Conservation (phyloP, 257 asterid species). For the Prunella vulgaris region DNA sequence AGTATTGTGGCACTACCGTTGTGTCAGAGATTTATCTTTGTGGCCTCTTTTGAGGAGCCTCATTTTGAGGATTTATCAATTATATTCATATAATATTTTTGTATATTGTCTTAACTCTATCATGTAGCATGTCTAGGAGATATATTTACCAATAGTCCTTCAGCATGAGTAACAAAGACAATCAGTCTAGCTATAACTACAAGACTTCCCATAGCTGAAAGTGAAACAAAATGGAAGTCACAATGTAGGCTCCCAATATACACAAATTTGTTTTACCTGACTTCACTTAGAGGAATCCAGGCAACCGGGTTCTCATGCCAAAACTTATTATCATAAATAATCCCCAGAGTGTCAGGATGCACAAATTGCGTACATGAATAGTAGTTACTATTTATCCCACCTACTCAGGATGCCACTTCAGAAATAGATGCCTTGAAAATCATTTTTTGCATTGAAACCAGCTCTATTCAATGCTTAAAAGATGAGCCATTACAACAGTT, state of each 20-base stretch:
- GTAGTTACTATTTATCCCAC: background rate
- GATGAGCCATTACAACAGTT: background rate
- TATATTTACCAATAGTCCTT: background rate
- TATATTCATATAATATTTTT: too few species aligned
- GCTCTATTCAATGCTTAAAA: background rate
- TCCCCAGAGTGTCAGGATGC: background rate
- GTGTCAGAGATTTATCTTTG: too few species aligned
- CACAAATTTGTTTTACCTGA: background rate
- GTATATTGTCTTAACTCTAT: too few species aligned
- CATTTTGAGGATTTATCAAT: too few species aligned
- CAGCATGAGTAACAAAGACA: background rate
- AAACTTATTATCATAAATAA: background rate
- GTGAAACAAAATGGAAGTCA: background rate
- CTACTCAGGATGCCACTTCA: background rate
- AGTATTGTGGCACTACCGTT: too few species aligned
- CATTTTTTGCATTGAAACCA: background rate
- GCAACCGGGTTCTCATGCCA: background rate
- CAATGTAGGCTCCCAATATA: background rate
- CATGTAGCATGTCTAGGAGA: background rate
- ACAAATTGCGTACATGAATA: background rate
- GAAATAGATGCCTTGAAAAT: background rate
- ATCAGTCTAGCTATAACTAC: background rate
- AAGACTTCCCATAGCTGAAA: background rate
- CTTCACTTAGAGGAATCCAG: background rate
- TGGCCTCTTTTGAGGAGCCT: too few species aligned